phyloP scores from a whole-genome alignment of 2,329 filamentous ascomycete genomes.

The Aureobasidium sp. region DNA sequence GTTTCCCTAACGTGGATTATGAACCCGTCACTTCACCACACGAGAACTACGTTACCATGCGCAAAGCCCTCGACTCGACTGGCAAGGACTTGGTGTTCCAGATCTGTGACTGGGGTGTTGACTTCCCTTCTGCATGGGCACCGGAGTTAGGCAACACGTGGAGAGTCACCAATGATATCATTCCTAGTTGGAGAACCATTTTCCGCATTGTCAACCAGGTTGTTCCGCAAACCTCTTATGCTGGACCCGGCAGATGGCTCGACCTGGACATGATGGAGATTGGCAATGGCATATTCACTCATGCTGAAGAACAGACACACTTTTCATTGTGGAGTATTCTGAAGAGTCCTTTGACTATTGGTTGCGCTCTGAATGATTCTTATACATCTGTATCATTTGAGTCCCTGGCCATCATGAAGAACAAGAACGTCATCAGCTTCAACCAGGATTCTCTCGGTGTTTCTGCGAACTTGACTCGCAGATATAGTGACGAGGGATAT shows the following conservation, averaged over 20 bases:
- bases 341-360: constrained; percentile 47
- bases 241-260: constrained; percentile 42
- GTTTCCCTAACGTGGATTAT: constrained; percentile 40
- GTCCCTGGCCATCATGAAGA: constrained; percentile 37
- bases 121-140: constrained; percentile 43
- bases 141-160: constrained; percentile 42
- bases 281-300: constrained; percentile 41
- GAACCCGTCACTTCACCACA: constrained; percentile 37
- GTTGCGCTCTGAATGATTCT: constrained; percentile 36
- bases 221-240: constrained; percentile 41
- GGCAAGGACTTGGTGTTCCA: constrained; percentile 40
- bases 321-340: constrained; percentile 48
- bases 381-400: constrained; percentile 30
- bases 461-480: constrained; percentile 24
- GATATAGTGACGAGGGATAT: constrained; percentile 44
- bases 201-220: constrained; percentile 49
- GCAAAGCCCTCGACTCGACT: constrained; percentile 41
- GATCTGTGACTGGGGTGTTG: constrained; percentile 25
- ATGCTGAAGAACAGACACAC: constrained; percentile 46
- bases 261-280: constrained; percentile 50
- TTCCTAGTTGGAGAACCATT: constrained; percentile 45
- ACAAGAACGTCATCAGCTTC: constrained; percentile 9
- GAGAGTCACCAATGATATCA: constrained; percentile 43
- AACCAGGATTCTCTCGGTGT: constrained; percentile 18
- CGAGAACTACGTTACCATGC: constrained; percentile 42